Base-by-base conservation (phyloP, 257 asterid species). In the Leonotis leonurus region DNA sequence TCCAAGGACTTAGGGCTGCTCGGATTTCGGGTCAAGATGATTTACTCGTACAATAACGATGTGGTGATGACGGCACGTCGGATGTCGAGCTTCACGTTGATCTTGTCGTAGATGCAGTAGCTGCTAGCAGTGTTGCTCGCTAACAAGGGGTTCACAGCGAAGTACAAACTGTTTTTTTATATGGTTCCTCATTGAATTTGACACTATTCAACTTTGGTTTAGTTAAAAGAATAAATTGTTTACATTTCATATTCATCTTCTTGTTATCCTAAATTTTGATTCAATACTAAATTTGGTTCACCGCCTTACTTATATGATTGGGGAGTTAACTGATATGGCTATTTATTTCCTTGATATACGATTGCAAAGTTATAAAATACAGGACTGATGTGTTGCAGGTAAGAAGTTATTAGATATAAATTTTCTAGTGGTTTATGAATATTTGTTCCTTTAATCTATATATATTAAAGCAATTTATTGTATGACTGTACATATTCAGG, bases 401-500 rank as follows among this genome's bases (percentile, higher is more conserved):
- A 1, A 3, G 1, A 3, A 0, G 0, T 27, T 35, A 35, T 30
- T 24, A 13, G 22, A 17, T 18, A 7, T 25, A 45, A 18, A 17
- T 36, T 58, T 24, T 11, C 39, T 6, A 12, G 35, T 24, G 57
- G 46, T 9, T 62, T 43, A 9, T 11, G 22, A 24, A 24, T n/a
- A 1, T 12, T 8, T 9, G 1, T 14, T 18, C 39, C 9, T 63
- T 27, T 26, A 45, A 70, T 45, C 11, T n/a, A n/a, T 39, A 26
- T 13, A 35, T 16, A 27, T 26, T 46, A 12, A 3, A 35, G 33
- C 51, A 14, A 18, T 55, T 55, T 32, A 4, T 12, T 69, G 2
- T 55, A 26, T 56, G 64, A 50, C 24, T 62, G 54, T 78, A 90
- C 96, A 82, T 90, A 74, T 76, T 88, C 65, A 85, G 96, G 70